A percentile compares a stretch with the other conserved stretches of the same genome.
phyloP scores from a whole-genome alignment of 2,329 filamentous ascomycete species.

The Cladorrhinum sp. region DNA sequence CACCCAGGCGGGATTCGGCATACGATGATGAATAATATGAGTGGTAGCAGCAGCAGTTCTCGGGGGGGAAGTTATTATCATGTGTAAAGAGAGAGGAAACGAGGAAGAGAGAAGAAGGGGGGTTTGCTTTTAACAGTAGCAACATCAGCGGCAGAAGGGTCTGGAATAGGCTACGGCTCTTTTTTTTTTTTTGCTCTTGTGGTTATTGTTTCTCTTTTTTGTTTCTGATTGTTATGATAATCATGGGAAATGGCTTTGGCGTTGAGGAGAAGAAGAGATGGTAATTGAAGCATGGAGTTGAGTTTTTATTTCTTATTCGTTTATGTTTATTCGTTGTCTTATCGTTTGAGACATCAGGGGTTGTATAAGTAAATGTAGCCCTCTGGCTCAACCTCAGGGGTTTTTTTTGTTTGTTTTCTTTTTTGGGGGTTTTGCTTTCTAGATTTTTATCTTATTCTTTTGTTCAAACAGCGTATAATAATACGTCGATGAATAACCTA shows the following conservation, averaged over 20 bases:
- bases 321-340: background rate
- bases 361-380: background rate
- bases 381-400: background rate
- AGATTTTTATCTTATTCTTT: background rate
- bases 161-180: too few relatives aligned
- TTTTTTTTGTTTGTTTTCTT: background rate
- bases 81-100: background rate
- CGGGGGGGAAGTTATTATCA: background rate
- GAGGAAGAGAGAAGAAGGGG: background rate
- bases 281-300: too few relatives aligned
- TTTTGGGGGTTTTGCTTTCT: background rate
- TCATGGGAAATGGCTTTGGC: background rate
- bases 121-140: background rate
- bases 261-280: background rate
- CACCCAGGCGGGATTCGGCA: background rate
- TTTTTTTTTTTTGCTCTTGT: background rate
- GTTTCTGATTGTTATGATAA: background rate
- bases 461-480: too few relatives aligned
- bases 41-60: background rate
- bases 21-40: background rate
- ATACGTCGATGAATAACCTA: too few relatives aligned
- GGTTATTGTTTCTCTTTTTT: background rate
- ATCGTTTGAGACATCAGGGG: too few relatives aligned
- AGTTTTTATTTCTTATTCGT: background rate
- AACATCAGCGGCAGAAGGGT: background rate